Evolutionary conservation across 306 rosid species (phyloP).

Genomic region (Cercis canadensis): DNA sequence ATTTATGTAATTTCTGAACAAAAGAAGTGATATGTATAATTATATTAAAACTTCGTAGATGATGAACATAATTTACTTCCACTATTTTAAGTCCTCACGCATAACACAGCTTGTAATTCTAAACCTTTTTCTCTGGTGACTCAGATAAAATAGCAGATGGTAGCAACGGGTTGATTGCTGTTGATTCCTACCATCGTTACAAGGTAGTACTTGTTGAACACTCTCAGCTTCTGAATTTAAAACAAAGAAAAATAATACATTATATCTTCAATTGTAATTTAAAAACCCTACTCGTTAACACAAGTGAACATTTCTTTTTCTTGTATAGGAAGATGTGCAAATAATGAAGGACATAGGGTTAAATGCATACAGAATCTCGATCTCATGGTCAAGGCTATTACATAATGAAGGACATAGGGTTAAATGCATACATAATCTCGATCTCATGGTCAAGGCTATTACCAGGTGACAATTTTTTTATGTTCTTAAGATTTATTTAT

Average conservation of each 20-base stretch:
- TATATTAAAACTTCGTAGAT: no score
- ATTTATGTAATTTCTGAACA: no score
- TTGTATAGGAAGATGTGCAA: conserved; percentile 25
- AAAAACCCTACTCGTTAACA: no score
- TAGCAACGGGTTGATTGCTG: conserved; percentile 35
- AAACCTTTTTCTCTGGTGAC: not conserved
- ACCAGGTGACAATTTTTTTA: conserved; percentile 46
- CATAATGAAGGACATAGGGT: conserved; percentile 52
- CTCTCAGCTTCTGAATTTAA: no score
- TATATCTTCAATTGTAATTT: no score
- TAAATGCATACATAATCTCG: conserved; percentile 56
- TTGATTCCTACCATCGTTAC: conserved; percentile 49
- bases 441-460: conserved; percentile 64
- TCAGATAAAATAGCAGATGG: conserved; percentile 41
- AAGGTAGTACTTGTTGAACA: conserved; percentile 31
- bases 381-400: conserved; percentile 70
- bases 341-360: conserved; percentile 53
- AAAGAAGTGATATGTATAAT: no score
- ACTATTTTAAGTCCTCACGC: no score
- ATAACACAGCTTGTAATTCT: no score
- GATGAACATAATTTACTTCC: no score
- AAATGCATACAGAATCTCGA: conserved; percentile 56
- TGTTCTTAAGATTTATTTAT: no score
- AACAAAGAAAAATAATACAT: no score
- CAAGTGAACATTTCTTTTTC: no score